Base-by-base conservation (phyloP, 768 basidiomycete species). In the Xerocomus spinulosus region DNA sequence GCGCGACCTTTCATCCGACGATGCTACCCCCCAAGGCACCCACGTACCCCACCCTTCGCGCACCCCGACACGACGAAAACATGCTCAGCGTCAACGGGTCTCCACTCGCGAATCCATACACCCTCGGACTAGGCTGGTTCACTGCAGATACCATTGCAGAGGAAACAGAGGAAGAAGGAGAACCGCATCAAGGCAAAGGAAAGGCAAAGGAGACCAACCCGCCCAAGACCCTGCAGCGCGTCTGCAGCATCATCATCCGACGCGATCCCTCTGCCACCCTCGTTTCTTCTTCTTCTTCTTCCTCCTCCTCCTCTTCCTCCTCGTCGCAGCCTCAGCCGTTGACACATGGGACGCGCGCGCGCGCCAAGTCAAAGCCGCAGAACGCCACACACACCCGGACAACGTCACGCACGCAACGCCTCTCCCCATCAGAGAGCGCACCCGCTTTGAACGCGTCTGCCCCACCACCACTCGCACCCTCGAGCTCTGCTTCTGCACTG, bases 81-180 rank as follows among this genome's bases (percentile, higher is more conserved):
- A 80, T 91, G 79, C 73, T 91, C 42, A 87, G 87, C 57, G 66
- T 85, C 17, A 92, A 92, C 51, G 90, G 90, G 4, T 89, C 87
- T 0, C 90, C 90, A 0, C 73, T 92, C 15, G 80, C 82, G 15
- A 90, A 90, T 61, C 87, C 88, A 1, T 85, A 83, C 58, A 73
- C 81, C 50, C 79, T 83, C 55, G 83, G 82, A 17, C 60, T 81
- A 37, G 71, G 76, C 32, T 80, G 82, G 82, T 76, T 83, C 55
- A 72, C 73, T 52, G 51, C 54, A 1, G 68, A 70, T 5, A 60
- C 58, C 17, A 62, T 62, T 9, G 64, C 61, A 10, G 61, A 64
- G 20, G 54, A 46, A 6, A 54, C 49, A 7, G 64, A 61, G 10
- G 62, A 64, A 26, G 55, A 48, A 3, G 55, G 50, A 36, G 15